Base-by-base conservation (phyloP, 495 filamentous ascomycete species). In the Hypoxylon rickii region DNA sequence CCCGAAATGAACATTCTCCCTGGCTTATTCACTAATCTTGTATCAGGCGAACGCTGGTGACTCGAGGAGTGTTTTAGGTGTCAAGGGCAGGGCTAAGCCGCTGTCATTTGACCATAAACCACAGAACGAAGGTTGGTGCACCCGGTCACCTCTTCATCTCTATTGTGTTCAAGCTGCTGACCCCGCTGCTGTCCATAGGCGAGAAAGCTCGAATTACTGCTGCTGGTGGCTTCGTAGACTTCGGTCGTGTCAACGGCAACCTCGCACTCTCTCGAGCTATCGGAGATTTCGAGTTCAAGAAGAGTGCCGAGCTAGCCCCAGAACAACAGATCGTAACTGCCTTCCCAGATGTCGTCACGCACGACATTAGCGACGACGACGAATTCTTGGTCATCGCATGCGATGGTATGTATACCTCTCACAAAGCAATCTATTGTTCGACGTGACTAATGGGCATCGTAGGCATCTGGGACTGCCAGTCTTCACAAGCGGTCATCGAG, bases 381-480 rank as follows among this genome's bases (percentile, higher is more conserved):
- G 94, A 98, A 68, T 98, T 98, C 72, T 76, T 98, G 31, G 90
- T 97, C 40, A 84, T 98, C 74, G 94, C 94, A 51, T 98, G 94
- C 76, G 94, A 98, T 69, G 94, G 94, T 97, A 75, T 13, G 58
- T 39, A 51, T 58, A 11, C 12, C 40, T 15, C 18, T 19, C 24
- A 12, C 17, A 26, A 17, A 29, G 24, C 12, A 29, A 21, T 45
- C 31, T n/a, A 17, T 47, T 4, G 41, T n/a, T 57, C 37, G 19
- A 56, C 32, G 6, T 33, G 26, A 50, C 69, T 78, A 66, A 79
- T 60, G 36, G 21, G 58, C 24, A 7, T 20, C 1, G 15, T 33
- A 98, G 94, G 94, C 66, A 98, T 98, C 71, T 98, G 94, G 94
- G 94, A 98, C 73, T 97, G 95, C 74, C 92, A 97, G 69, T 96